Evolutionary conservation across 2,329 filamentous ascomycete species (phyloP).

Genomic region (Blastomyces percursus): DNA sequence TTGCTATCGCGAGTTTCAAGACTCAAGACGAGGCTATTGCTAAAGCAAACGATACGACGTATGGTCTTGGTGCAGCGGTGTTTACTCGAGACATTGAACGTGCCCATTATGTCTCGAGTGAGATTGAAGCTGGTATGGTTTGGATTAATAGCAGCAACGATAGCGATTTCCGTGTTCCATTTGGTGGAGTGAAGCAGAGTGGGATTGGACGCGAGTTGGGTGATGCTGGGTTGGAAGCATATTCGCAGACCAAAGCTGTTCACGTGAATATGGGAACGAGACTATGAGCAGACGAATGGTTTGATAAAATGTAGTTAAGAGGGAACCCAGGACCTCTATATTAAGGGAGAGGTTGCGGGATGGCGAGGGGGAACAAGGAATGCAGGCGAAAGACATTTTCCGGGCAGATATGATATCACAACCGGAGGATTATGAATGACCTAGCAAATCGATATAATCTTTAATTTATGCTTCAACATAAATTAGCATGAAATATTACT

Average conservation of each 20-base stretch:
- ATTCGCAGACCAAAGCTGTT: constrained; percentile 48
- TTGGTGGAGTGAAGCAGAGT: constrained; percentile 53
- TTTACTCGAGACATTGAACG: constrained; percentile 55
- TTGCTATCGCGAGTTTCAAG: constrained; percentile 47
- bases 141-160: constrained; percentile 54
- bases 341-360: not conserved
- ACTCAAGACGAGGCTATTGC: constrained; percentile 48
- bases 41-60: constrained; percentile 48
- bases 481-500: not conserved
- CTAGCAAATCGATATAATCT: not conserved
- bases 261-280: constrained; percentile 37
- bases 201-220: constrained; percentile 53
- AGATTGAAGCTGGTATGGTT: constrained; percentile 58
- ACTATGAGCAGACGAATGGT: constrained; percentile 18
- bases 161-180: constrained; percentile 42
- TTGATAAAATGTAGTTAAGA: not conserved
- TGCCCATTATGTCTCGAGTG: constrained; percentile 44
- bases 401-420: not conserved
- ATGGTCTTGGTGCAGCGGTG: constrained; percentile 45
- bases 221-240: constrained; percentile 50
- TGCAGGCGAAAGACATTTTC: not conserved
- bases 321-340: not conserved
- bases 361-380: not conserved
- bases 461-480: not conserved
- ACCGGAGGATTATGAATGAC: not conserved